Base-by-base conservation (phyloP, 129 eudicot species). In the Flaveria bidentis region DNA sequence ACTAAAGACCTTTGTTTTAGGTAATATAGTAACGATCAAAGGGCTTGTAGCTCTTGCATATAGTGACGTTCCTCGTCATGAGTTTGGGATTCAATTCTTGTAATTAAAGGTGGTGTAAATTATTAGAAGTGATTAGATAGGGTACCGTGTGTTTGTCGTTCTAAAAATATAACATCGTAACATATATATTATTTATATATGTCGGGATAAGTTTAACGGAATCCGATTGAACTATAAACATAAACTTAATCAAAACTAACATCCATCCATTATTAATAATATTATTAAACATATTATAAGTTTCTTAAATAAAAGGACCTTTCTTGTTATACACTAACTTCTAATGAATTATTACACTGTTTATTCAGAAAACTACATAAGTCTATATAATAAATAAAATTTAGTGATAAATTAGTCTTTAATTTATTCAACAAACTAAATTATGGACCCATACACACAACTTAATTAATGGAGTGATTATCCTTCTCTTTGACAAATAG, bases 401-500 rank as follows among this genome's bases (percentile, higher is more conserved):
- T 22, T 25, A 18, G 18, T 44, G 42, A 57, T 74, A 5, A 46
- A 26, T 26, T 2, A n/a, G 57, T 69, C 47, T 46, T 57, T 33
- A 7, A 13, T 62, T 49, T 30, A 30, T 4, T 30, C 72, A 25
- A 52, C 7, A 57, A 72, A 79, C 73, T 58, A 79, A 62, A 14
- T 20, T 41, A 66, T 56, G 74, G 74, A 57, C 79, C 73, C 76
- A 68, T 25, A 15, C 52, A 61, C 12, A 62, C 62, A 73, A 5
- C 7, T 18, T 52, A 52, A 52, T 58, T 64, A 51, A 72, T 72
- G 67, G 15, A 65, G 39, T 65, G 60, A 65, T 80, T 36, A 63
- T 72, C 83, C 83, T 36, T 79, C 5, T 8, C 41, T 66, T 65
- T 80, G 75, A 80, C 83, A 80, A 79, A 71, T 72, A 72, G 25